A percentile compares a stretch with the other conserved stretches of the same genome.
Evolutionary conservation across 202 grass and related monocot species (phyloP).

Genomic region (Zizania palustris): DNA sequence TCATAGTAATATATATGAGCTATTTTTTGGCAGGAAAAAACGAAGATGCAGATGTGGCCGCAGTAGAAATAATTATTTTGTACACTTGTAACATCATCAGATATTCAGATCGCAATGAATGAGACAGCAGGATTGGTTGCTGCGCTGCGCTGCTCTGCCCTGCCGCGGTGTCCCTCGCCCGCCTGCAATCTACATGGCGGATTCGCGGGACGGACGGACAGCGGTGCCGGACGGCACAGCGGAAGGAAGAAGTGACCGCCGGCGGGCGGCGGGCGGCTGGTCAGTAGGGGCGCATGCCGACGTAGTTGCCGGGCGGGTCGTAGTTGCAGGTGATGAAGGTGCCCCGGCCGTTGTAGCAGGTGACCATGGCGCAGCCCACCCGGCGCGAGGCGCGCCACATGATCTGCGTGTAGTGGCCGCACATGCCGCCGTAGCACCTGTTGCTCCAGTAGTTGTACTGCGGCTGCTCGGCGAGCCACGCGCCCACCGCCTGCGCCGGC

Average conservation of each 20-base stretch:
- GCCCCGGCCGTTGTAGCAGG: conserved; percentile 50
- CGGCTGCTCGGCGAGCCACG: conserved; percentile 65
- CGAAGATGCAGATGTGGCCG: not conserved
- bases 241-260: not conserved
- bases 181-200: too few relatives aligned
- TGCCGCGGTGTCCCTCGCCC: not conserved
- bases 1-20: not conserved
- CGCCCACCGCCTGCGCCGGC: conserved; percentile 62
- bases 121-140: not conserved
- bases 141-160: not conserved
- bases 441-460: conserved; percentile 77
- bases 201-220: too few relatives aligned
- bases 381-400: conserved; percentile 58
- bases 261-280: not conserved
- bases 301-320: conserved; percentile 84
- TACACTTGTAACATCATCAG: conserved; percentile 39
- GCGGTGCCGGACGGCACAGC: not conserved
- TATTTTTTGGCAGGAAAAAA: conserved; percentile 12
- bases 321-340: conserved; percentile 90
- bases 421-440: conserved; percentile 72
- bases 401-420: conserved; percentile 96
- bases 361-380: conserved; percentile 71
- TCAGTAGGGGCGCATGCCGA: conserved; percentile 79
- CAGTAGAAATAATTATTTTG: conserved; percentile 23
- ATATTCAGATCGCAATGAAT: conserved; percentile 27